Evolutionary conservation across 257 asterid genomes (phyloP).

Genomic region (Solanum sparsipilum): DNA sequence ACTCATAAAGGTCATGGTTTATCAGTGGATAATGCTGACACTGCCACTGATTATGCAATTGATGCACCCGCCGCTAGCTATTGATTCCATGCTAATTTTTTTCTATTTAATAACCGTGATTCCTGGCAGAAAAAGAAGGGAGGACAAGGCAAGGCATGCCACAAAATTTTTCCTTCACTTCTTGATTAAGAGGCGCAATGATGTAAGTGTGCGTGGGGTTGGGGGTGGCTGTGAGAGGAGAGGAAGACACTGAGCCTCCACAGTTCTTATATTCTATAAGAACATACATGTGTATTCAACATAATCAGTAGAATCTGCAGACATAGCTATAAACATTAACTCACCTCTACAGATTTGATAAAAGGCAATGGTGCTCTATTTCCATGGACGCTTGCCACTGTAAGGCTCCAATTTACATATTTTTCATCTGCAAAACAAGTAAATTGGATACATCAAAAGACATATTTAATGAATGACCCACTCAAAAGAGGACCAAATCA

Average conservation of each 20-base stretch:
- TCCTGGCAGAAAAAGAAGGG: background rate
- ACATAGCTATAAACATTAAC: background rate
- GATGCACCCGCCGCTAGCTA: background rate
- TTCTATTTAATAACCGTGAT: background rate
- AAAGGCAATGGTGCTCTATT: constrained; percentile 82
- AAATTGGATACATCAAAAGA: background rate
- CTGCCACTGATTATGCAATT: background rate
- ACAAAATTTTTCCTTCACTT: background rate
- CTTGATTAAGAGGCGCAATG: background rate
- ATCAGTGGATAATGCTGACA: background rate
- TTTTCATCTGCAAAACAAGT: constrained; percentile 49
- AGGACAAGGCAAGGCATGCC: background rate
- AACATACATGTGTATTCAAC: background rate
- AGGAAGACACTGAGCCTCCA: background rate
- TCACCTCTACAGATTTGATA: constrained; percentile 71
- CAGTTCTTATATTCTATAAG: background rate
- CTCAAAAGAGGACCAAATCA: background rate
- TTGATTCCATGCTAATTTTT: background rate
- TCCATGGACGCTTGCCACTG: constrained; percentile 78
- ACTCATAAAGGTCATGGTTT: background rate
- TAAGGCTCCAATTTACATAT: constrained; percentile 84
- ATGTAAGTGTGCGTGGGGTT: background rate
- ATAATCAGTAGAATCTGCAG: background rate
- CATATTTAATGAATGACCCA: background rate
- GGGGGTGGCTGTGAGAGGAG: background rate